Conservation (phyloP, 306 rosid genomes). For the Vigna angularis region DNA sequence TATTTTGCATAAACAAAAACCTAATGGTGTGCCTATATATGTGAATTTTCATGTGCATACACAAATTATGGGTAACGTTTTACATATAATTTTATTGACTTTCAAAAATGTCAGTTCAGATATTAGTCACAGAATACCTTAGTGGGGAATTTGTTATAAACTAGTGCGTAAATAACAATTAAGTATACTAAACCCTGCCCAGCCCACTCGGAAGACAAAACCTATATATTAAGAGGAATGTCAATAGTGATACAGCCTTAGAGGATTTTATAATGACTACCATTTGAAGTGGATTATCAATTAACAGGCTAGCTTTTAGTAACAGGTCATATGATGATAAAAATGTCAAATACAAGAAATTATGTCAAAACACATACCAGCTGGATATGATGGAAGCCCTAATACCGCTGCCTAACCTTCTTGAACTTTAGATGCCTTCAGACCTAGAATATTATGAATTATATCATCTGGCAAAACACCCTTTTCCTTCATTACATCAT, state of each 20-base stretch:
- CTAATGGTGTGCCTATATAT: too few species aligned
- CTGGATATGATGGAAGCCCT: constrained; percentile 40
- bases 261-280: constrained; percentile 1
- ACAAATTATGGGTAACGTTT: background rate
- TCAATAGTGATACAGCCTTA: background rate
- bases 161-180: background rate
- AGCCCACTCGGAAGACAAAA: background rate
- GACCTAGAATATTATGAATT: constrained; percentile 36
- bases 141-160: background rate
- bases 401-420: constrained; percentile 42
- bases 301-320: constrained; percentile 17
- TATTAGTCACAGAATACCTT: constrained; percentile 10
- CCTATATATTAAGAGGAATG: background rate
- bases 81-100: constrained; percentile 1
- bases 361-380: constrained; percentile 44
- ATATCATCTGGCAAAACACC: constrained; percentile 59
- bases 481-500: constrained; percentile 50
- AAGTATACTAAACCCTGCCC: background rate
- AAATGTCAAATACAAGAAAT: constrained; percentile 23
- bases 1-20: too few species aligned
- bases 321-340: constrained; percentile 20
- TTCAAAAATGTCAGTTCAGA: background rate
- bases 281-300: constrained; percentile 26
- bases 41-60: too few species aligned
- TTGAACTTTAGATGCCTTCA: constrained; percentile 30